phyloP scores from a whole-genome alignment of 176 grass and related monocot genomes.

The Oryza punctata region DNA sequence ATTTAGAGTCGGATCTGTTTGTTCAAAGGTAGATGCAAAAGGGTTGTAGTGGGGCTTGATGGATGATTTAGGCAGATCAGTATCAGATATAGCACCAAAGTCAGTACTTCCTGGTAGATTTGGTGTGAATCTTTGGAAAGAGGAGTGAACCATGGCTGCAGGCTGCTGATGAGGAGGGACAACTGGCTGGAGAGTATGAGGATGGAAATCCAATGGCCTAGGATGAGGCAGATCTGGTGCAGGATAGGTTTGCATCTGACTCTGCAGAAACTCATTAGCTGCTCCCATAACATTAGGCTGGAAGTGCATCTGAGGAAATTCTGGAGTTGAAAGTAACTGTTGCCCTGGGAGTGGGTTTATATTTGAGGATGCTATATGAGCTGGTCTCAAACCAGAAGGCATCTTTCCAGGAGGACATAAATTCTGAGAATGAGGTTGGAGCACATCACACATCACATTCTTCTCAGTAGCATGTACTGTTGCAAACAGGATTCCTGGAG shows the following conservation, averaged over 20 bases:
- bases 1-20: conserved; percentile 49
- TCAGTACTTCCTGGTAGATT: conserved; percentile 51
- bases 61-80: conserved; percentile 57
- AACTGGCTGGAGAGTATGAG: conserved; percentile 31
- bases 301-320: conserved; percentile 41
- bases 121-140: conserved; percentile 51
- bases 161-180: conserved; percentile 50
- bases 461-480: conserved; percentile 25
- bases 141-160: conserved; percentile 44
- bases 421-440: conserved; percentile 36
- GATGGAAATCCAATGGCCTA: conserved; percentile 44
- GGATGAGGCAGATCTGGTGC: conserved; percentile 44
- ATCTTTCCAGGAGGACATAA: conserved; percentile 36
- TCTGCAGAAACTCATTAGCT: conserved; percentile 50
- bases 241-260: conserved; percentile 43
- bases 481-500: conserved; percentile 4
- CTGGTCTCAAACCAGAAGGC: background rate
- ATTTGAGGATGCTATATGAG: conserved; percentile 33
- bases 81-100: conserved; percentile 52
- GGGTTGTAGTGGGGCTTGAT: conserved; percentile 92
- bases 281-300: conserved; percentile 52
- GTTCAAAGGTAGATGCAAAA: conserved; percentile 98
- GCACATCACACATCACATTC: conserved; percentile 17
- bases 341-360: conserved; percentile 21
- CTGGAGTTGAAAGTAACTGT: conserved; percentile 35